These are phyloP conservation scores for Rutstroemia sp. DNA, from an alignment of 2,329 filamentous ascomycete genomes.

Conservation along the genomic window DNA sequence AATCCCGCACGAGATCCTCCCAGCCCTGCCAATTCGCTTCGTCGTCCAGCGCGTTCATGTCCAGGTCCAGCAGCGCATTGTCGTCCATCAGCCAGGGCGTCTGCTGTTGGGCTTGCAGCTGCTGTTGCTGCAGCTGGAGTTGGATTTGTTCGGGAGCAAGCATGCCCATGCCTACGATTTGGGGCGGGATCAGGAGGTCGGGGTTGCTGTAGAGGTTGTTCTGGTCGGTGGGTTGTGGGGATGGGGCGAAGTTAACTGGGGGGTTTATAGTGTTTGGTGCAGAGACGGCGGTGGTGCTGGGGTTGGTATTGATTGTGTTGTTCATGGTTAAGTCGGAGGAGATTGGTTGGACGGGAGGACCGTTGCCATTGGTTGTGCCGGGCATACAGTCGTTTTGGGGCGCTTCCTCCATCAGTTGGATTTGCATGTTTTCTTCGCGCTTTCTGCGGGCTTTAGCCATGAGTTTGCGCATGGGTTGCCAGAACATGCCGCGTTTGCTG, in stretches of 20 bases:
- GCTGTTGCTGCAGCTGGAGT: slow-evolving; percentile 19
- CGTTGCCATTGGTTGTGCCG: no score
- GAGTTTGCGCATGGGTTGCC: slow-evolving; percentile 54
- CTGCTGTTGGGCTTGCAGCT: slow-evolving; percentile 5
- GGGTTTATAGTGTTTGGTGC: background rate
- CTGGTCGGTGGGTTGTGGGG: background rate
- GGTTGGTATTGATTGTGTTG: background rate
- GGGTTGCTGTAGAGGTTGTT: background rate
- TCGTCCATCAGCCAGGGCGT: slow-evolving; percentile 25
- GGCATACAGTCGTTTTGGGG: no score
- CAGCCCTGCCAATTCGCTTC: slow-evolving; percentile 30
- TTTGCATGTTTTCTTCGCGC: slow-evolving; percentile 40
- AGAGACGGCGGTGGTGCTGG: background rate
- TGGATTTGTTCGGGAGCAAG: slow-evolving; percentile 20
- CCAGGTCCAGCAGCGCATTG: slow-evolving; percentile 20
- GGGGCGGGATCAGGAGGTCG: slow-evolving; percentile 14
- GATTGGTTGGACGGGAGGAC: background rate
- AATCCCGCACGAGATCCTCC: slow-evolving; percentile 31
- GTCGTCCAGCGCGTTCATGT: slow-evolving; percentile 24
- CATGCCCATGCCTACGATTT: slow-evolving; percentile 21
- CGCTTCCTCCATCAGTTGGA: slow-evolving; percentile 13
- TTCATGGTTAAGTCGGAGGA: background rate
- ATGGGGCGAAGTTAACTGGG: background rate
- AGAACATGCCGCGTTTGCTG: slow-evolving; percentile 49
- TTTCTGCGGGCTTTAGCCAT: slow-evolving; percentile 50